phyloP scores from a whole-genome alignment of 1,284 basidiomycete species.

The Austroboletus novae-zelandiae region DNA sequence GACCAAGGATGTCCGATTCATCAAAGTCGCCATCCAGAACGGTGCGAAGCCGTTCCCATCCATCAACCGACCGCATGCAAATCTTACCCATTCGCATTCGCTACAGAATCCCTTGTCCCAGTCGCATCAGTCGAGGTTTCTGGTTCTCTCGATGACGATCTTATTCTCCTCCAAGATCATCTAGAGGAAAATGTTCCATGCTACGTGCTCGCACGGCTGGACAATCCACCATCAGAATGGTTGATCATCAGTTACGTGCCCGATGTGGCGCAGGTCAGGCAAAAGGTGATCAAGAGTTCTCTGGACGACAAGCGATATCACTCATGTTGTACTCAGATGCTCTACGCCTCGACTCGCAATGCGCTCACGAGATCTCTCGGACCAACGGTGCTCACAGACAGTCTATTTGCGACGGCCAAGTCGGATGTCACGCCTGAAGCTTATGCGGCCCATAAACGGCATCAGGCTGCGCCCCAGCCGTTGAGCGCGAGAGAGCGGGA shows the following conservation, averaged over 20 bases:
- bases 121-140: conserved; percentile 47
- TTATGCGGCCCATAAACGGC: conserved; percentile 74
- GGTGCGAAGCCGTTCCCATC: conserved; percentile 43
- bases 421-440: conserved; percentile 63
- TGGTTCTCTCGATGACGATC: conserved; percentile 58
- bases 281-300: conserved; percentile 53
- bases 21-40: conserved; percentile 72
- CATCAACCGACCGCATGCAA: conserved; percentile 18
- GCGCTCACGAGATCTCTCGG: conserved; percentile 76
- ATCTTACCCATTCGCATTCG: conserved; percentile 23
- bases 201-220: conserved; percentile 68
- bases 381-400: conserved; percentile 73
- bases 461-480: conserved; percentile 74
- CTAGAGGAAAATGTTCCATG: conserved; percentile 62
- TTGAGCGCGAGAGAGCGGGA: conserved; percentile 80
- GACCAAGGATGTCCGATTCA: conserved; percentile 54
- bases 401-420: conserved; percentile 79
- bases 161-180: conserved; percentile 52
- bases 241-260: conserved; percentile 74
- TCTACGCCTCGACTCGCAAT: conserved; percentile 84
- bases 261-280: conserved; percentile 68
- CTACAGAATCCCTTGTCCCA: conserved; percentile 63
- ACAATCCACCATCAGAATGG: conserved; percentile 63
- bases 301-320: background rate
- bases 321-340: conserved; percentile 61